A percentile compares a stretch with the other conserved stretches of the same genome.
These are phyloP conservation scores for Leccinum variabile DNA, from an alignment of 1,284 basidiomycete genomes.

Conservation along the genomic window DNA sequence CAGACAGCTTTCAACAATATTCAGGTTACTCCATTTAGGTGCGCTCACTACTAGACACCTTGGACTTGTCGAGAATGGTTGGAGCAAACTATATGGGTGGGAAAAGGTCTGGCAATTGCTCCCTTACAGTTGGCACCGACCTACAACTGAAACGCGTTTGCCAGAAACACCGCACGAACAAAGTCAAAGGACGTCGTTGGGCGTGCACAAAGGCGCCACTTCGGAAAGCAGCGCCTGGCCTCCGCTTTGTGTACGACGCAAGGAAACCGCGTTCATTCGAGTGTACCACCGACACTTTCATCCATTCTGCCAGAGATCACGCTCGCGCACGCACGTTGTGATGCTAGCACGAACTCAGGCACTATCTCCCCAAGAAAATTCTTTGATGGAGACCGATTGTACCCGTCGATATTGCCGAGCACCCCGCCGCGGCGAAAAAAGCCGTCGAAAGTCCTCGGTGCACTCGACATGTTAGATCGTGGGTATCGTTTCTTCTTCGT, in stretches of 20 bases:
- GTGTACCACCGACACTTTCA: slow-evolving; percentile 6
- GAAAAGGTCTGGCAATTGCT: slow-evolving; percentile 27
- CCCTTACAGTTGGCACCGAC: neutral
- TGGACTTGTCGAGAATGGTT: slow-evolving; percentile 20
- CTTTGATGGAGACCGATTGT: slow-evolving; percentile 4
- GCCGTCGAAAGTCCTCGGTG: slow-evolving; percentile 29
- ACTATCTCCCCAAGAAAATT: neutral
- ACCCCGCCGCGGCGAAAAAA: slow-evolving; percentile 5
- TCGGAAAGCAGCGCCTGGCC: slow-evolving; percentile 33
- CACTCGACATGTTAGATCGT: slow-evolving; percentile 31
- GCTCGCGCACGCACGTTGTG: slow-evolving; percentile 29
- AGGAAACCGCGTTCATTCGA: slow-evolving; percentile 9
- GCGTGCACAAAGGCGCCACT: slow-evolving; percentile 31
- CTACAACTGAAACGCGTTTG: neutral
- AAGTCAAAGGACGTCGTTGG: slow-evolving; percentile 31
- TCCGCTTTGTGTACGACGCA: slow-evolving; percentile 26
- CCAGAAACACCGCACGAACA: slow-evolving; percentile 26
- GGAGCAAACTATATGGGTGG: slow-evolving; percentile 38
- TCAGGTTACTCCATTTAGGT: neutral
- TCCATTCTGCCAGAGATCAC: slow-evolving; percentile 24
- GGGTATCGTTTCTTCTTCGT: slow-evolving; percentile 8
- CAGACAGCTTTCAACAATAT: neutral
- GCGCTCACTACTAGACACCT: neutral
- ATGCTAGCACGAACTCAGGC: neutral
- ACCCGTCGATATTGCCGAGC: neutral